Evolutionary conservation across 768 basidiomycete genomes (phyloP), one percentile per base, ranked within the genome.

Genomic region (Macrolepiota dolichaula): DNA sequence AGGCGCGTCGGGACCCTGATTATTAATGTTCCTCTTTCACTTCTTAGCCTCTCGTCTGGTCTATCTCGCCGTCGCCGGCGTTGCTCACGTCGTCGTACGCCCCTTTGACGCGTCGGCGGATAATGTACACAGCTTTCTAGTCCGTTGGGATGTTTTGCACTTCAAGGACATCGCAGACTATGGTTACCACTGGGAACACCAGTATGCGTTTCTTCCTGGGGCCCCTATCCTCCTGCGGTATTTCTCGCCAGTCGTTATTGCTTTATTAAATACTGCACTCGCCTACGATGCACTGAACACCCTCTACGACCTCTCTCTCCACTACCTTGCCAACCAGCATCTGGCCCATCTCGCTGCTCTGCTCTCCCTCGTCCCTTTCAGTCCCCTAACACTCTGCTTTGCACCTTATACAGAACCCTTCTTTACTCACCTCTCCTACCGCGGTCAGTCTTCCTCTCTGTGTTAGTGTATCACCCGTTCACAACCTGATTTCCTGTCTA

Each of bases 61-160:
- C 59, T 61, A 66, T 55, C 40, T 69, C 42, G 64, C 74, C 54
- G 67, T 78, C 61, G 65, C 65, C 57, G 51, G 72, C 62, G 67
- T 72, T 36, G 62, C 73, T 11, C 50, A 19, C 25, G 29, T 57
- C 32, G 55, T 65, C 19, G 64, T 78, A 9, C 72, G 73, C 13
- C 71, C 77, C 56, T 79, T 79, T 64, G 79, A 79, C 69, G 67
- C 71, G 0, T 56, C 68, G 51, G 52, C 57, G 12, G 37, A 35
- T 46, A 61, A 59, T 38, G 70, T 73, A 7, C 69, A 86, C 2
- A 76, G 25, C 29, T 6, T 46, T 19, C 11, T 29, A 9, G 15
- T 94, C 10, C 85, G 94, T 65, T 99, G 96, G 97, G 96, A 98
- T 69, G 79, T 79, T 2, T 81, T 98, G 65, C 89, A 97, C 73